These are phyloP conservation scores for Amanita thiersii DNA, from an alignment of 768 basidiomycete genomes.

Conservation along the genomic window DNA sequence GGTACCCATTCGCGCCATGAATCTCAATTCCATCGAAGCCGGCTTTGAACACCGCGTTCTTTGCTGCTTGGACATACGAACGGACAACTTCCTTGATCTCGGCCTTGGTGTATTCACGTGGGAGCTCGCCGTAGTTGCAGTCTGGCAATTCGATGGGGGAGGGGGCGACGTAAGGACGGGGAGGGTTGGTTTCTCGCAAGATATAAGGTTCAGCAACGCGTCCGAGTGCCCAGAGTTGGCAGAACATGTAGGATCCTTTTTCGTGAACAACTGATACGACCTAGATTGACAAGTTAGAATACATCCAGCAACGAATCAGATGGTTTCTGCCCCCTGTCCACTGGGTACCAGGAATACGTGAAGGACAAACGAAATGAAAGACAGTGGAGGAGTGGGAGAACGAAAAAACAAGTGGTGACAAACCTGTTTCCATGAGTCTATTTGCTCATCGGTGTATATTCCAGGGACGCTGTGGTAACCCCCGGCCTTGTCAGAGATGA, in stretches of 20 bases:
- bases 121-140: constrained; percentile 12
- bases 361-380: too few relatives aligned
- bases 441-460: constrained; percentile 48
- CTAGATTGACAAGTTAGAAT: too few relatives aligned
- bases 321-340: too few relatives aligned
- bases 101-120: constrained; percentile 32
- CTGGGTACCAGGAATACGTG: too few relatives aligned
- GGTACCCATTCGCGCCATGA: constrained; percentile 37
- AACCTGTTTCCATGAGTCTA: constrained; percentile 35
- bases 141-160: constrained; percentile 19
- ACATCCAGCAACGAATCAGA: too few relatives aligned
- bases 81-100: constrained; percentile 44
- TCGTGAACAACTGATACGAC: constrained; percentile 52
- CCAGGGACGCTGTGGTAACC: constrained; percentile 42
- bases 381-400: too few relatives aligned
- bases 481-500: constrained; percentile 35
- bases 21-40: constrained; percentile 63
- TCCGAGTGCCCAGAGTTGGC: constrained; percentile 54
- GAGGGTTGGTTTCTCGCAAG: constrained; percentile 26
- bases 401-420: constrained; percentile 1
- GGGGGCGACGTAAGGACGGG: constrained; percentile 22
- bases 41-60: constrained; percentile 43
- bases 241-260: constrained; percentile 32
- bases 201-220: constrained; percentile 25
- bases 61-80: constrained; percentile 47